A percentile compares a stretch with the other conserved stretches of the same genome.
Conservation (phyloP, 345 rosid genomes). For the Gossypium longicalyx region DNA sequence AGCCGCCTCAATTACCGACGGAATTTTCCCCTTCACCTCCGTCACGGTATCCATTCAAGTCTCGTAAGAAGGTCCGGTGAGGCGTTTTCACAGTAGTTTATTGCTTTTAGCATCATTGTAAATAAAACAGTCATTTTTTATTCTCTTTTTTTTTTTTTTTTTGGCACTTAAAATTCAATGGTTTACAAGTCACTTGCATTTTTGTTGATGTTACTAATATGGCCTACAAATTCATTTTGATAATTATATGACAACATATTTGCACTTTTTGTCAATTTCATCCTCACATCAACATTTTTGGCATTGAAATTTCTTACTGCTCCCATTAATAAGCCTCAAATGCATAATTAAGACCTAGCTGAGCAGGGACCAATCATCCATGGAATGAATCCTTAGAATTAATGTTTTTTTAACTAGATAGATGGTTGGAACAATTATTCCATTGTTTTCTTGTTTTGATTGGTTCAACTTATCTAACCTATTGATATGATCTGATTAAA, state of each 20-base stretch:
- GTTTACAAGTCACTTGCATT: constrained; percentile 12
- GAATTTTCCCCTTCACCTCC: constrained; percentile 90
- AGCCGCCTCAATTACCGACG: constrained; percentile 58
- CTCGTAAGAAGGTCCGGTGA: constrained; percentile 44
- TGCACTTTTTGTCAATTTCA: not conserved
- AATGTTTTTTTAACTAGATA: too few species aligned
- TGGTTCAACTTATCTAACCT: too few species aligned
- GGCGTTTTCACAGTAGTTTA: not conserved
- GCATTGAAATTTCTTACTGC: too few species aligned
- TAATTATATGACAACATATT: not conserved
- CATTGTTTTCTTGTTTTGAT: too few species aligned
- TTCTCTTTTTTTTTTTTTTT: not conserved
- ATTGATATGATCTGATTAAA: too few species aligned
- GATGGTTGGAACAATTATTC: too few species aligned
- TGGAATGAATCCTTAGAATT: not conserved
- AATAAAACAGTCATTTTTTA: constrained; percentile 3
- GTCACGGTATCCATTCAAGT: constrained; percentile 45
- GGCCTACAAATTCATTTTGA: not conserved
- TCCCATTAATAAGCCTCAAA: not conserved
- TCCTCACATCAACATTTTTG: too few species aligned
- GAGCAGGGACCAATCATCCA: not conserved
- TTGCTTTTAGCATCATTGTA: constrained; percentile 17
- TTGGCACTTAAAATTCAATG: constrained; percentile 13
- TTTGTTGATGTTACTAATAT: constrained; percentile 7
- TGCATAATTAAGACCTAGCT: not conserved